A percentile compares a stretch with the other conserved stretches of the same genome.
These are phyloP conservation scores for Penicillium alfredii DNA, from an alignment of 495 filamentous ascomycete species.

Conservation along the genomic window DNA sequence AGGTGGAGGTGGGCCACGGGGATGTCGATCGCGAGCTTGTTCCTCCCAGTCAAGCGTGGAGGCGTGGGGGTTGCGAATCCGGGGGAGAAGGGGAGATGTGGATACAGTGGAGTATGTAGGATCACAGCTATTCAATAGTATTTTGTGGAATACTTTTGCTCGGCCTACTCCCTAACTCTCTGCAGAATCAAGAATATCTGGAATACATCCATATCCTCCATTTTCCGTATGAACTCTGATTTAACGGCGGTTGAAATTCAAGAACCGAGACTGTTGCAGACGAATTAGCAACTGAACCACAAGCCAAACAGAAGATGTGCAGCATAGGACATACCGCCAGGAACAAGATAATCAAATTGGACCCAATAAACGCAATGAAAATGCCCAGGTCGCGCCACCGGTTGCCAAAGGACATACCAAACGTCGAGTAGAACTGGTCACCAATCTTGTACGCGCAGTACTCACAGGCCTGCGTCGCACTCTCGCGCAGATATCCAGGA, in stretches of 20 bases:
- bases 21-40: too few relatives aligned
- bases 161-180: too few relatives aligned
- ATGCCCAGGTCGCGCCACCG: constrained; percentile 80
- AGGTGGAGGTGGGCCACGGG: too few relatives aligned
- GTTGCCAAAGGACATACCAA: constrained; percentile 57
- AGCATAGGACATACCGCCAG: constrained; percentile 44
- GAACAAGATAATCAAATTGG: constrained; percentile 71
- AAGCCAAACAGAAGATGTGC: too few relatives aligned
- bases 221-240: constrained; percentile 3
- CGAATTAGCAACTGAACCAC: too few relatives aligned
- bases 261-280: constrained; percentile 53
- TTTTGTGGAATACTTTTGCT: too few relatives aligned
- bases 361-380: constrained; percentile 63
- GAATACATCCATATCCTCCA: background rate
- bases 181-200: too few relatives aligned
- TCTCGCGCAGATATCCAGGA: constrained; percentile 57
- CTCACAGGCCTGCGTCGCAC: constrained; percentile 56
- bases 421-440: constrained; percentile 66
- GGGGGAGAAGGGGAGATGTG: too few relatives aligned
- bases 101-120: too few relatives aligned
- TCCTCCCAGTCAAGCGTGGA: too few relatives aligned
- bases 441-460: constrained; percentile 76
- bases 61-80: too few relatives aligned
- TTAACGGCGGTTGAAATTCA: constrained; percentile 60
- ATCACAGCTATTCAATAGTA: too few relatives aligned